phyloP scores from a whole-genome alignment of 2,329 filamentous ascomycete genomes.

The Pyrenophora teres region DNA sequence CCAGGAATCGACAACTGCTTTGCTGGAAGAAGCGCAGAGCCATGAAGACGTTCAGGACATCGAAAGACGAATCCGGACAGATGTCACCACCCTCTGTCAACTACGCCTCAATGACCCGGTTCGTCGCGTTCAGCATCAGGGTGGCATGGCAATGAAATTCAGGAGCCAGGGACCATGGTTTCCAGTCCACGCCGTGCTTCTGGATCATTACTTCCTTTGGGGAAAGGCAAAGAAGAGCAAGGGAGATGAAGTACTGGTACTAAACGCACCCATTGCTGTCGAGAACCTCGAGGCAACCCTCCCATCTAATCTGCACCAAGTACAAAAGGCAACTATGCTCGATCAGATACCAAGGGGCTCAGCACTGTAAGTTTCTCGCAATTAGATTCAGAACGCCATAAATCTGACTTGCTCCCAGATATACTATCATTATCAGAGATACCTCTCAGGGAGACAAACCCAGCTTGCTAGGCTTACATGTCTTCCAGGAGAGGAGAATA shows the following conservation, averaged over 20 bases:
- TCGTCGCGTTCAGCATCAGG: conserved; percentile 31
- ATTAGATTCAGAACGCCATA: background rate
- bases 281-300: conserved; percentile 18
- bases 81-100: conserved; percentile 19
- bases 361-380: conserved; percentile 8
- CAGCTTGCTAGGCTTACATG: conserved; percentile 26
- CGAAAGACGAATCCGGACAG: conserved; percentile 29
- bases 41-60: conserved; percentile 33
- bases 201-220: conserved; percentile 41
- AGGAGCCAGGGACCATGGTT: conserved; percentile 40
- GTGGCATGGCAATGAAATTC: conserved; percentile 33
- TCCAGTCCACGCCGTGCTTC: conserved; percentile 33
- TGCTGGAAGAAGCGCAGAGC: conserved; percentile 22
- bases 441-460: conserved; percentile 15
- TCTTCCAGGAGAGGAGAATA: conserved; percentile 19
- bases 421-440: conserved; percentile 26
- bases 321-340: conserved; percentile 31
- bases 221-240: conserved; percentile 32
- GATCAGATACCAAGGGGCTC: conserved; percentile 35
- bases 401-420: conserved; percentile 10
- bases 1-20: conserved; percentile 6
- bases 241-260: conserved; percentile 19
- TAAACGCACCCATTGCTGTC: conserved; percentile 28
- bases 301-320: conserved; percentile 21
- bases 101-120: conserved; percentile 22